Conservation (phyloP, 805 yeast genomes). For the Grigorovia humatica region DNA sequence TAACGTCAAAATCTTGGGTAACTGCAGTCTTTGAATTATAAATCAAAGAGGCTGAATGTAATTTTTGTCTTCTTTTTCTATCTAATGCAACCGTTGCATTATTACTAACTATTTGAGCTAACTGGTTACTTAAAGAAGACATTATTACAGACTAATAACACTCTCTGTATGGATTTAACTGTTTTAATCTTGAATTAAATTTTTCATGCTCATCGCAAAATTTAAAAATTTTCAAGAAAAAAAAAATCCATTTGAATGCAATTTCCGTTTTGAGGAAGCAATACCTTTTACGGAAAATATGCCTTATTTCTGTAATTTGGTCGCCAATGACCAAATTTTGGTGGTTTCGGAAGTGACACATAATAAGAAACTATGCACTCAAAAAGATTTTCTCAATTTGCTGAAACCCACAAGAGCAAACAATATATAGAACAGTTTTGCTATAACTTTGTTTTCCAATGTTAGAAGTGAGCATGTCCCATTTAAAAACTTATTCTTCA, state of each 20-base stretch:
- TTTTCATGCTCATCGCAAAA: slow-evolving; percentile 11
- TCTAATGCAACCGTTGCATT: slow-evolving; percentile 71
- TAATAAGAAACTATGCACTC: too few species aligned
- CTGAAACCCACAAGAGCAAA: too few species aligned
- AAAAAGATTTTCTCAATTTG: too few species aligned
- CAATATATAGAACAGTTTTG: too few species aligned
- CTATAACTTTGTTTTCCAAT: too few species aligned
- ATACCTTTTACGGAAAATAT: neutral
- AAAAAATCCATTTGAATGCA: neutral
- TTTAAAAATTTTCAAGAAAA: slow-evolving; percentile 1
- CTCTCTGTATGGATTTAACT: neutral
- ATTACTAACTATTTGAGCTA: slow-evolving; percentile 54
- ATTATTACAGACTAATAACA: slow-evolving; percentile 12
- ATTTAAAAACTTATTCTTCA: too few species aligned
- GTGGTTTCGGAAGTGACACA: too few species aligned
- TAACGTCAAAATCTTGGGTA: slow-evolving; percentile 84
- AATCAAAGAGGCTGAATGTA: slow-evolving; percentile 81
- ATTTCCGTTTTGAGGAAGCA: neutral
- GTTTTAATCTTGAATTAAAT: neutral
- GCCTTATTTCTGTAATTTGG: too few species aligned
- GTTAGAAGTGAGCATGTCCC: too few species aligned
- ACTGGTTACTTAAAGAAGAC: slow-evolving; percentile 73
- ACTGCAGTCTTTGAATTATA: slow-evolving; percentile 83
- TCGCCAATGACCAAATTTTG: too few species aligned
- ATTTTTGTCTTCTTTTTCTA: slow-evolving; percentile 73